Conservation (phyloP, 2,329 filamentous ascomycete species). For the Diaporthe ilicicola region DNA sequence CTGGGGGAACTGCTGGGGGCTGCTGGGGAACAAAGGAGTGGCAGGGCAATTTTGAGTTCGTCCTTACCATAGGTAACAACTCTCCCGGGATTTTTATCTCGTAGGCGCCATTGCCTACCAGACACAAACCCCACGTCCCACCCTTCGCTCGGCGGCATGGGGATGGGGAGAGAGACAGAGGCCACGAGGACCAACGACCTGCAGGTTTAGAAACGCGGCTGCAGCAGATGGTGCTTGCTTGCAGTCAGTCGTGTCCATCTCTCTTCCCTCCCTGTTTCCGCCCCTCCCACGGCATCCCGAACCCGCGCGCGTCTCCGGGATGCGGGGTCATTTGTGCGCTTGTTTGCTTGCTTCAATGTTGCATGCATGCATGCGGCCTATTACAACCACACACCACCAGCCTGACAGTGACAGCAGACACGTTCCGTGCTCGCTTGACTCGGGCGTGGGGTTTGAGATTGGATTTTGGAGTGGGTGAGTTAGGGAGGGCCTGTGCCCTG, state of each 20-base stretch:
- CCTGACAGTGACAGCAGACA: conserved; percentile 16
- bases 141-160: neutral
- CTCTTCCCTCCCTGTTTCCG: too few species aligned
- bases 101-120: conserved; percentile 17
- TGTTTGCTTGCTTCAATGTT: neutral
- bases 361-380: neutral
- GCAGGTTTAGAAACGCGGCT: conserved; percentile 17
- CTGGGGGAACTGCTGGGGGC: neutral
- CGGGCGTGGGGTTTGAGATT: conserved; percentile 13
- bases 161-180: neutral
- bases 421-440: conserved; percentile 10
- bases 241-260: neutral
- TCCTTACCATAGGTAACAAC: too few species aligned
- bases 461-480: too few species aligned
- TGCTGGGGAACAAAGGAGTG: neutral
- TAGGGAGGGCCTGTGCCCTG: too few species aligned
- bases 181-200: conserved; percentile 16
- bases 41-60: neutral
- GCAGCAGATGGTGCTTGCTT: neutral
- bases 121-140: neutral
- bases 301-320: neutral
- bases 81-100: conserved; percentile 13
- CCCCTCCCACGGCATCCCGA: neutral
- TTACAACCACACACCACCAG: neutral
- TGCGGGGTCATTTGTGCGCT: neutral